Percentiles rank a stretch among this genome's conserved stretches.
These are phyloP conservation scores for Thermomyces lanuginosus DNA, from an alignment of 2,329 filamentous ascomycete species.

Conservation along the genomic window DNA sequence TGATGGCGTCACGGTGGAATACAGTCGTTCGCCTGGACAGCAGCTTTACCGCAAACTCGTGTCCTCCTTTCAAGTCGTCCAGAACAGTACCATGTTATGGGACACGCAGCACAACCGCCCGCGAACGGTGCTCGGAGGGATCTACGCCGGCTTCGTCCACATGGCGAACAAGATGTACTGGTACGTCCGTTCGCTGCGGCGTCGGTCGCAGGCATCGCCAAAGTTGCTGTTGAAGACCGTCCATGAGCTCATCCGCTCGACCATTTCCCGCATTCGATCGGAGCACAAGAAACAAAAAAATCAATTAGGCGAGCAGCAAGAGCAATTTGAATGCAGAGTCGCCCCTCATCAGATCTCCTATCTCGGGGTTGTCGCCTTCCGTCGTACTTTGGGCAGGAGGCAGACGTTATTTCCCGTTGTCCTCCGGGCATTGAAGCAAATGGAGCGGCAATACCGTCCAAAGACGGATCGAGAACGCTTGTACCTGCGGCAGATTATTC, in stretches of 20 bases:
- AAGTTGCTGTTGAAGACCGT: constrained; percentile 51
- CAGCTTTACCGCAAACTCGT: constrained; percentile 68
- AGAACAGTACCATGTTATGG: constrained; percentile 45
- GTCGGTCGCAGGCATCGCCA: constrained; percentile 35
- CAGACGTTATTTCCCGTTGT: constrained; percentile 53
- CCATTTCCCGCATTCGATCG: constrained; percentile 47
- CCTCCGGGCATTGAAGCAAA: constrained; percentile 49
- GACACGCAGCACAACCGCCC: constrained; percentile 55
- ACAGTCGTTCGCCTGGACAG: constrained; percentile 52
- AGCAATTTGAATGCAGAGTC: constrained; percentile 40
- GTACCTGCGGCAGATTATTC: constrained; percentile 19
- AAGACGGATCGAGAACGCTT: constrained; percentile 18
- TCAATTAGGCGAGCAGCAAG: neutral
- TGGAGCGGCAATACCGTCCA: constrained; percentile 27
- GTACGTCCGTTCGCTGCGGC: constrained; percentile 44
- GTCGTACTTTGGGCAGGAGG: constrained; percentile 48
- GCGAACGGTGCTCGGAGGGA: constrained; percentile 52
- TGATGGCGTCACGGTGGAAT: constrained; percentile 66
- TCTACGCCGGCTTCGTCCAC: constrained; percentile 59
- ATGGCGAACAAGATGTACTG: constrained; percentile 57
- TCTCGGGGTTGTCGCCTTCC: constrained; percentile 55
- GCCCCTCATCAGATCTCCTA: constrained; percentile 44
- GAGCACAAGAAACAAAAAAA: constrained; percentile 17
- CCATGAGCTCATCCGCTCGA: constrained; percentile 47
- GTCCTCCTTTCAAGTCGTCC: constrained; percentile 61